Evolutionary conservation across 805 yeast species (phyloP).

Genomic region (Hanseniaspora singularis): DNA sequence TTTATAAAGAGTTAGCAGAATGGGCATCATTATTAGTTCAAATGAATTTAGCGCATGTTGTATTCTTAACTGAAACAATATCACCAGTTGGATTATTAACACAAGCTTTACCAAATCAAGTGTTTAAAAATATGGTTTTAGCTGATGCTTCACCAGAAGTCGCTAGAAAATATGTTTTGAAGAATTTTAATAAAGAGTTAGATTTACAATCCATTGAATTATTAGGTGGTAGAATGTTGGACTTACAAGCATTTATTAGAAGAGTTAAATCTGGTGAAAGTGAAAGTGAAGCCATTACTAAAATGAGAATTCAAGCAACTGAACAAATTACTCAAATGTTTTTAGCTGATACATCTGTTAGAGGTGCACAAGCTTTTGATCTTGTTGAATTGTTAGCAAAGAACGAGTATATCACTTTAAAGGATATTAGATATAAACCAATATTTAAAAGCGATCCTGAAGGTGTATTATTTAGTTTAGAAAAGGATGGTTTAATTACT

Average conservation of each 20-base stretch:
- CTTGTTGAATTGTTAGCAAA: constrained; percentile 53
- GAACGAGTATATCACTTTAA: constrained; percentile 35
- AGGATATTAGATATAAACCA: constrained; percentile 44
- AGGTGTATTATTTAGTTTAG: constrained; percentile 54
- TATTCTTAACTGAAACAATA: constrained; percentile 75
- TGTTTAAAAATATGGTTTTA: constrained; percentile 59
- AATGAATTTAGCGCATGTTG: constrained; percentile 77
- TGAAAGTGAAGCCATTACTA: constrained; percentile 61
- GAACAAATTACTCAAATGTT: constrained; percentile 81
- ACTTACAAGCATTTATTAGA: constrained; percentile 78
- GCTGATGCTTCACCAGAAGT: constrained; percentile 70
- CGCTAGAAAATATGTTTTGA: constrained; percentile 57
- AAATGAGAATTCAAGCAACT: constrained; percentile 73
- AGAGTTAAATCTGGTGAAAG: constrained; percentile 80
- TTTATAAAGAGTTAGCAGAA: constrained; percentile 65
- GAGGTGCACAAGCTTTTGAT: constrained; percentile 79
- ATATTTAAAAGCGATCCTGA: constrained; percentile 47
- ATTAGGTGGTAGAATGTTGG: constrained; percentile 90
- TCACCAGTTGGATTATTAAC: constrained; percentile 59
- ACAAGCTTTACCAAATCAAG: constrained; percentile 72
- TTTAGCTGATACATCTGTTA: constrained; percentile 41
- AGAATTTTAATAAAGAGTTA: constrained; percentile 35
- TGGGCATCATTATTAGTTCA: constrained; percentile 77
- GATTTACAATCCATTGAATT: constrained; percentile 43
- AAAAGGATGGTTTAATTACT: constrained; percentile 63